These are phyloP conservation scores for Bipolaris sorokiniana DNA, from an alignment of 2,329 filamentous ascomycete genomes.

Conservation along the genomic window DNA sequence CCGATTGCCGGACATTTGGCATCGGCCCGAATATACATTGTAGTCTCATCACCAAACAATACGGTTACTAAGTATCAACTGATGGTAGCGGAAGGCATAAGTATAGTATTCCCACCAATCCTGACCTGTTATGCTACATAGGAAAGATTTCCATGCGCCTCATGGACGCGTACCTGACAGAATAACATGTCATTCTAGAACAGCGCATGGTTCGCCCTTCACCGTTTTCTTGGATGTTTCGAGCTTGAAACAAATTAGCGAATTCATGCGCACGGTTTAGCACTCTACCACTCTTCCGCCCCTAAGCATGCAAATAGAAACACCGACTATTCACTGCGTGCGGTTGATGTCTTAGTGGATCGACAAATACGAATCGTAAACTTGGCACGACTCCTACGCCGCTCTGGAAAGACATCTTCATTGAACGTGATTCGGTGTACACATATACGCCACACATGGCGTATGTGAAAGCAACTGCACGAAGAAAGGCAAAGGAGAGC, in stretches of 20 bases:
- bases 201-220: background rate
- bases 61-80: background rate
- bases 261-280: background rate
- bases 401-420: background rate
- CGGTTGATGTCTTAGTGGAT: background rate
- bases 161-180: background rate
- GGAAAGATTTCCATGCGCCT: background rate
- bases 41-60: background rate
- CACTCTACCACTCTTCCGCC: background rate
- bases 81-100: background rate
- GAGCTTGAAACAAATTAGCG: background rate
- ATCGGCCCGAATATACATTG: background rate
- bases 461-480: background rate
- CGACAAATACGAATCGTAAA: background rate
- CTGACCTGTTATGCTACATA: background rate
- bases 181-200: background rate
- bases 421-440: background rate
- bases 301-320: background rate
- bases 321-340: no score
- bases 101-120: background rate
- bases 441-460: background rate
- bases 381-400: background rate
- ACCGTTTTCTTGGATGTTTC: background rate
- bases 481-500: background rate
- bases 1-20: background rate